These are phyloP conservation scores for Leccinellum rugosiceps DNA, from an alignment of 768 basidiomycete genomes.

Conservation along the genomic window DNA sequence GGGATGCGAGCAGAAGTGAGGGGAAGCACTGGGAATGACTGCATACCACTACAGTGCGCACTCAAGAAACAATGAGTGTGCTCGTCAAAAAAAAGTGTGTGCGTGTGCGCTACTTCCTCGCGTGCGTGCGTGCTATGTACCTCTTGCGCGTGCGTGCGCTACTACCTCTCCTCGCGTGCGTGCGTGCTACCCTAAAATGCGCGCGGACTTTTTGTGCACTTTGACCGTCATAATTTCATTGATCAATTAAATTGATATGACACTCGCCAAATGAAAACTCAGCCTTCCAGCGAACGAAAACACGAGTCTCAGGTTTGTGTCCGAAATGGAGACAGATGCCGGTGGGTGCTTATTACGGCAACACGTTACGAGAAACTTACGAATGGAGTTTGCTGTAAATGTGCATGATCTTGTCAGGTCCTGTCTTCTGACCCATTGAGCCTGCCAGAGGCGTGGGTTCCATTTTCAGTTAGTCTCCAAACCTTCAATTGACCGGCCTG, in stretches of 20 bases:
- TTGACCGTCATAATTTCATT: too few species aligned
- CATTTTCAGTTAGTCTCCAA: constrained; percentile 23
- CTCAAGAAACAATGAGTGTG: too few species aligned
- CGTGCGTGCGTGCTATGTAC: too few species aligned
- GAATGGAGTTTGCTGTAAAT: constrained; percentile 28
- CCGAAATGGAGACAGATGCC: constrained; percentile 25
- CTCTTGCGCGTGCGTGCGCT: too few species aligned
- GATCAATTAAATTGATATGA: constrained; percentile 21
- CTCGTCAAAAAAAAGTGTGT: too few species aligned
- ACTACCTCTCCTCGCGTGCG: too few species aligned
- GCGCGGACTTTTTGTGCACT: too few species aligned
- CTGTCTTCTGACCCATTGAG: constrained; percentile 29
- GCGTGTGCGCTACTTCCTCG: too few species aligned
- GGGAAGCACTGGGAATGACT: too few species aligned
- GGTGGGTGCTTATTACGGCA: constrained; percentile 30
- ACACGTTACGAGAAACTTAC: constrained; percentile 23
- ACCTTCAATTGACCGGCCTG: constrained; percentile 16
- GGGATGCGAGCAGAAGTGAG: too few species aligned
- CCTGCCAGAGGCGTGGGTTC: constrained; percentile 32
- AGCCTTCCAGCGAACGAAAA: constrained; percentile 12
- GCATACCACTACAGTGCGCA: too few species aligned
- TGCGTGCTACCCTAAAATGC: too few species aligned
- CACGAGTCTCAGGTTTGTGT: constrained; percentile 20
- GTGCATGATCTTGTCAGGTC: constrained; percentile 25
- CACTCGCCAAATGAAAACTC: background rate